Evolutionary conservation across 257 asterid genomes (phyloP).

Genomic region (Gentiana dahurica): DNA sequence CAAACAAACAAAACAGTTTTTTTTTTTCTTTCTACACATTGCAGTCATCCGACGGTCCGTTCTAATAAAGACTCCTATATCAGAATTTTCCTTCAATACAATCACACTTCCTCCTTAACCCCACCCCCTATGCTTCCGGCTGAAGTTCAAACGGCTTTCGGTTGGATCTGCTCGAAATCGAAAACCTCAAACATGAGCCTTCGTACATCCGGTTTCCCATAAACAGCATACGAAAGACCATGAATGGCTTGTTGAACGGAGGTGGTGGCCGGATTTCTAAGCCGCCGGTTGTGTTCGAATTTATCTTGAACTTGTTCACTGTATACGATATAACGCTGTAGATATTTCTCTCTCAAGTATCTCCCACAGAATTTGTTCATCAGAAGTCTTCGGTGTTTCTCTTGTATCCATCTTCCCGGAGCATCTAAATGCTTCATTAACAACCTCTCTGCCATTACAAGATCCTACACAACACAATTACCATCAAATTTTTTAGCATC

Average conservation of each 20-base stretch:
- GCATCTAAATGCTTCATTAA: constrained; percentile 97
- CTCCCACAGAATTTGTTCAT: constrained; percentile 97
- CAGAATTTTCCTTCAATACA: no score
- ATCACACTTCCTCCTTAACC: no score
- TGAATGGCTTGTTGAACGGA: constrained; percentile 96
- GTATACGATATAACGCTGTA: constrained; percentile 69
- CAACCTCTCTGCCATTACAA: constrained; percentile 91
- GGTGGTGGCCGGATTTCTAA: constrained; percentile 93
- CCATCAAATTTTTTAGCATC: not conserved
- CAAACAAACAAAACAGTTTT: no score
- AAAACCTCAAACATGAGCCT: constrained; percentile 97
- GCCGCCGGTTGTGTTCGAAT: constrained; percentile 80
- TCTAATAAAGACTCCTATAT: no score
- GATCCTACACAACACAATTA: constrained; percentile 42
- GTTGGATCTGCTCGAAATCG: constrained; percentile 89
- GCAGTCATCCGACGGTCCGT: no score
- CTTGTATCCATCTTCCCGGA: constrained; percentile 90
- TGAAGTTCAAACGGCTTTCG: constrained; percentile 39
- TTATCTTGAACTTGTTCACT: constrained; percentile 85
- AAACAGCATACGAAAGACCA: constrained; percentile 74
- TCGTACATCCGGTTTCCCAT: constrained; percentile 93
- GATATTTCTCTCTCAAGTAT: constrained; percentile 75
- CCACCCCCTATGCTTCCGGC: not conserved
- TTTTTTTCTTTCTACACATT: no score
- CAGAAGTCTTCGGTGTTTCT: constrained; percentile 61